Conservation (phyloP, 345 rosid genomes). For the Limnanthes douglasii region DNA sequence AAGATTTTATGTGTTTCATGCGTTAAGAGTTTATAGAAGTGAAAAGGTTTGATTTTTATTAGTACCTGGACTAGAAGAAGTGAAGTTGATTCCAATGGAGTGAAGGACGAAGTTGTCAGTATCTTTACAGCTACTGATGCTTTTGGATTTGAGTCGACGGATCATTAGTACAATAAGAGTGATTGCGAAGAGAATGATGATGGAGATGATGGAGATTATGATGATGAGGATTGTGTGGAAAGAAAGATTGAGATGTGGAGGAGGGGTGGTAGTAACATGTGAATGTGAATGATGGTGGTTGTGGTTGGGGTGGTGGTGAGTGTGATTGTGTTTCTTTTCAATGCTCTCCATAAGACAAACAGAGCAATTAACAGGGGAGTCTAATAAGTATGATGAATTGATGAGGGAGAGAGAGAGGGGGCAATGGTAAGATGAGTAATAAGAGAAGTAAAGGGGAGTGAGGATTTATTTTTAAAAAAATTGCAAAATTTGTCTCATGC, state of each 20-base stretch:
- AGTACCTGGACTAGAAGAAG: slow-evolving; percentile 67
- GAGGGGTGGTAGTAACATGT: neutral
- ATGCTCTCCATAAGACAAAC: slow-evolving; percentile 1
- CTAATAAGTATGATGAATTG: neutral
- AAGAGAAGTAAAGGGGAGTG: neutral
- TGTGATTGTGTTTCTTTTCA: slow-evolving; percentile 11
- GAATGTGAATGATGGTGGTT: slow-evolving; percentile 11
- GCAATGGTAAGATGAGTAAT: too few relatives aligned
- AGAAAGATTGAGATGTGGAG: slow-evolving; percentile 14
- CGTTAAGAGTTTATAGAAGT: neutral
- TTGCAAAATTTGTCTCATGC: too few relatives aligned
- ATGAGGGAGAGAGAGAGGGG: slow-evolving; percentile 4
- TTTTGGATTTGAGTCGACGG: slow-evolving; percentile 28
- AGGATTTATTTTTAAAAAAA: too few relatives aligned
- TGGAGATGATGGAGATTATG: slow-evolving; percentile 20
- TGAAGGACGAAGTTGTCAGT: slow-evolving; percentile 22
- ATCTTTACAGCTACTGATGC: slow-evolving; percentile 10
- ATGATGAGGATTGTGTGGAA: slow-evolving; percentile 31
- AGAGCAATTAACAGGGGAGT: slow-evolving; percentile 8
- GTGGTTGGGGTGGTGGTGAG: slow-evolving; percentile 9
- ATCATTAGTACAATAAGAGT: slow-evolving; percentile 27
- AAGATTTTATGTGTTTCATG: neutral
- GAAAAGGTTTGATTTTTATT: neutral
- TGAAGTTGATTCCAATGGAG: slow-evolving; percentile 25
- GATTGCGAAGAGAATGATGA: slow-evolving; percentile 21